Percentiles rank a stretch among this genome's conserved stretches.
phyloP scores from a whole-genome alignment of 192 early-diverging fungal species.

The Martensiomyces pterosporus region DNA sequence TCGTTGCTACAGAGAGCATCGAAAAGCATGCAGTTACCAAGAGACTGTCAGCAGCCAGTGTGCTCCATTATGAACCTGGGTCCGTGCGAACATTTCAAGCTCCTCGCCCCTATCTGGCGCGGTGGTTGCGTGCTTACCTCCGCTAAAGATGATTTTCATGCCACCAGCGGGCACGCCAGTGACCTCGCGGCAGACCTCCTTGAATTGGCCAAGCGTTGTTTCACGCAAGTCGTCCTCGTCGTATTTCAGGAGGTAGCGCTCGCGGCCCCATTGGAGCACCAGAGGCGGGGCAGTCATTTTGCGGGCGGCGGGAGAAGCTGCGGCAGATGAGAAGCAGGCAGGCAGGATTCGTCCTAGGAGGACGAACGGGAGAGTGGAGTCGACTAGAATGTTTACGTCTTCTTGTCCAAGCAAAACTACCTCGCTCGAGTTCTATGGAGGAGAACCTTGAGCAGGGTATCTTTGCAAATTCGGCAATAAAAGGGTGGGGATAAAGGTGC shows the following conservation, averaged over 20 bases:
- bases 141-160: slow-evolving; percentile 69
- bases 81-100: too few species aligned
- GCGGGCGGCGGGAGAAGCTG: slow-evolving; percentile 2
- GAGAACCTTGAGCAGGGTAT: too few species aligned
- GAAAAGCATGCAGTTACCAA: too few species aligned
- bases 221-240: slow-evolving; percentile 43
- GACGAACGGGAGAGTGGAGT: slow-evolving; percentile 26
- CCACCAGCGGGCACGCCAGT: slow-evolving; percentile 73
- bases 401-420: too few species aligned
- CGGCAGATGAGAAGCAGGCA: not conserved
- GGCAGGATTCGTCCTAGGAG: slow-evolving; percentile 29
- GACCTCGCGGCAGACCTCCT: slow-evolving; percentile 65
- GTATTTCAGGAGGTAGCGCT: slow-evolving; percentile 48
- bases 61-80: too few species aligned
- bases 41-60: too few species aligned
- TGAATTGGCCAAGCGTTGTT: slow-evolving; percentile 68
- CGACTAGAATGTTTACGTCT: slow-evolving; percentile 34
- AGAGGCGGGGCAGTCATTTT: slow-evolving; percentile 48
- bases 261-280: slow-evolving; percentile 48
- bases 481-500: too few species aligned
- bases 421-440: too few species aligned
- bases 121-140: slow-evolving; percentile 54
- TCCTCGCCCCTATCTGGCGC: not conserved
- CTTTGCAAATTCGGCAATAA: too few species aligned
- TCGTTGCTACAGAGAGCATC: slow-evolving; percentile 45